Percentiles rank a stretch among this genome's conserved stretches.
Conservation (phyloP, 2,329 filamentous ascomycete genomes). For the Ceratocystis smalleyi region DNA sequence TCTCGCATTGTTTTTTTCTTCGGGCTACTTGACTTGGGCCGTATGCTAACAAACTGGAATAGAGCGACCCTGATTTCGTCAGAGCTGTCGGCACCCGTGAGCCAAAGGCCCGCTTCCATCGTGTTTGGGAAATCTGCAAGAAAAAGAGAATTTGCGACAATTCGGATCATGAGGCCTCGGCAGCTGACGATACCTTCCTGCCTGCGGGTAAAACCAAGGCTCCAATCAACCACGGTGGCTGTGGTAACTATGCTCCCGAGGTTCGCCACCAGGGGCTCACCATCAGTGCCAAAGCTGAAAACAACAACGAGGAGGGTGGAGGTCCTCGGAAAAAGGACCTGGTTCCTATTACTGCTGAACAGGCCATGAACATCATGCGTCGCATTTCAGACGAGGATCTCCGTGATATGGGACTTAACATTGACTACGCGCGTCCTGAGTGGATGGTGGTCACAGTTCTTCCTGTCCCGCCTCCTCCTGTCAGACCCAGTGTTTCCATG, state of each 20-base stretch:
- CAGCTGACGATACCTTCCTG: slow-evolving; percentile 54
- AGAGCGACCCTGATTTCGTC: slow-evolving; percentile 73
- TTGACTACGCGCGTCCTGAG: slow-evolving; percentile 87
- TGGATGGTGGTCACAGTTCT: slow-evolving; percentile 97
- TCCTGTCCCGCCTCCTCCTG: slow-evolving; percentile 86
- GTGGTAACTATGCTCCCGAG: slow-evolving; percentile 77
- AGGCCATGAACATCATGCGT: slow-evolving; percentile 73
- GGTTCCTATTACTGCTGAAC: slow-evolving; percentile 64
- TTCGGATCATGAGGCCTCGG: slow-evolving; percentile 52
- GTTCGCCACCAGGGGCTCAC: slow-evolving; percentile 78
- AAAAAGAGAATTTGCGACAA: slow-evolving; percentile 72
- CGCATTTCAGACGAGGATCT: slow-evolving; percentile 72
- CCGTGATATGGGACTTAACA: slow-evolving; percentile 75
- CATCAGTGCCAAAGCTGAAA: slow-evolving; percentile 52
- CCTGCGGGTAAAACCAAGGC: slow-evolving; percentile 39
- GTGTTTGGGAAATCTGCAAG: slow-evolving; percentile 85
- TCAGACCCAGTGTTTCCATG: slow-evolving; percentile 92
- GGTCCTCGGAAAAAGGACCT: slow-evolving; percentile 57
- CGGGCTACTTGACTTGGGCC: background rate
- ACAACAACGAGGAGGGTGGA: slow-evolving; percentile 34
- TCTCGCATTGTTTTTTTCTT: background rate
- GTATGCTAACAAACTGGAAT: slow-evolving; percentile 39
- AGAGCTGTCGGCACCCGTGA: slow-evolving; percentile 74
- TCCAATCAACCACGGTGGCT: slow-evolving; percentile 60
- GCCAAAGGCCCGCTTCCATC: slow-evolving; percentile 85